Percentiles rank a stretch among this genome's conserved stretches.
Conservation (phyloP, 2,329 filamentous ascomycete species). For the Coniochaeta ligniaria region DNA sequence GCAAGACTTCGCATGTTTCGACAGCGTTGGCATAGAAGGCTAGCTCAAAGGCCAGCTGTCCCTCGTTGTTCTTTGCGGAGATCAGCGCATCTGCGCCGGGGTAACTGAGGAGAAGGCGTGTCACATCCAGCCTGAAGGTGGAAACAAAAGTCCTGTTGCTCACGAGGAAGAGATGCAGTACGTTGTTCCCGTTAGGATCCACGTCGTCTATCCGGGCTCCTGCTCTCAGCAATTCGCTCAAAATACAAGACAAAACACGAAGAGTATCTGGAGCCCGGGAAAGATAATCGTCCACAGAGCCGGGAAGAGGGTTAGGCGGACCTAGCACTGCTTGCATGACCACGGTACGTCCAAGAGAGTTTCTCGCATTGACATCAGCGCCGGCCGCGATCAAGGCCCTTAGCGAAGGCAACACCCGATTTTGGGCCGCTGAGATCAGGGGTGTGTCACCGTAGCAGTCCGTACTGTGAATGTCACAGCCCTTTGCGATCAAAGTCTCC, state of each 20-base stretch:
- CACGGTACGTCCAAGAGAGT: background rate
- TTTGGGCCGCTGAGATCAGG: conserved; percentile 13
- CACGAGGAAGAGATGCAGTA: background rate
- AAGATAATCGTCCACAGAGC: background rate
- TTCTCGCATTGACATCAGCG: conserved; percentile 8
- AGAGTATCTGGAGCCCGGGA: background rate
- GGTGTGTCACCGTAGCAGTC: conserved; percentile 17
- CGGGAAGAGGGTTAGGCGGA: background rate
- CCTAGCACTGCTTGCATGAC: conserved; percentile 1
- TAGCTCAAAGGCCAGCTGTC: background rate
- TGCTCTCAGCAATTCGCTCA: background rate
- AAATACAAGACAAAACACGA: background rate
- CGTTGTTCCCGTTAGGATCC: background rate
- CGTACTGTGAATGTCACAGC: conserved; percentile 9
- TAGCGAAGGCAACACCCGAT: conserved; percentile 12
- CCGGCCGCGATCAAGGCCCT: conserved; percentile 12
- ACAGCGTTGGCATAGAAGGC: background rate
- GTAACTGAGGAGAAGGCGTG: background rate
- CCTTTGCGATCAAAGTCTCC: conserved; percentile 9
- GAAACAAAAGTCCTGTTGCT: background rate
- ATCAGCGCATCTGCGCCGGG: background rate
- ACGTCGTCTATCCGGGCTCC: background rate
- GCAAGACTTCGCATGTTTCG: background rate
- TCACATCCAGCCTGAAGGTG: background rate
- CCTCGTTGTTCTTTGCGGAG: background rate